Conservation (phyloP, 2,329 filamentous ascomycete genomes). For the Phialemoniopsis sp. region DNA sequence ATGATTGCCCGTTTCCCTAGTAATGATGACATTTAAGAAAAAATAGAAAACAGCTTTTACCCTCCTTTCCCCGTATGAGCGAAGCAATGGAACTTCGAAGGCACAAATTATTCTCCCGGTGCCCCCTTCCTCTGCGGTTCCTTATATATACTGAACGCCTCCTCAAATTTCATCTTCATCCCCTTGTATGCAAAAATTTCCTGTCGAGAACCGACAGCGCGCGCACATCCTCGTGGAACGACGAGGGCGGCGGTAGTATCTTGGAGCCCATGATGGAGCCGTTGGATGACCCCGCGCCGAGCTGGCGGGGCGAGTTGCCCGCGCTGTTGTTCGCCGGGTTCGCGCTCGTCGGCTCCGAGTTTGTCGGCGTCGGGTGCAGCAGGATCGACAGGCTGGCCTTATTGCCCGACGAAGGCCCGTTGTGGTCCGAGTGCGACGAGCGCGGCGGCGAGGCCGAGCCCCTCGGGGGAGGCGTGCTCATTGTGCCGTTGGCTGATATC, state of each 20-base stretch:
- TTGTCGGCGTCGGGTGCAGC: conserved; percentile 44
- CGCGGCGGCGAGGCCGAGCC: conserved; percentile 45
- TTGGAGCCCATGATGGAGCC: background rate
- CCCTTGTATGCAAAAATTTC: background rate
- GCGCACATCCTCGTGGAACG: conserved; percentile 16
- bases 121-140: no score
- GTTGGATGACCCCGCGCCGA: conserved; percentile 5
- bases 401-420: conserved; percentile 17
- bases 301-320: conserved; percentile 43
- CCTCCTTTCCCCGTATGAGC: no score
- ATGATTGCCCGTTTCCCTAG: no score
- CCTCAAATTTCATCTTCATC: background rate
- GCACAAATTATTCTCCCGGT: no score
- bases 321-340: conserved; percentile 37
- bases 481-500: conserved; percentile 24
- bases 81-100: no score
- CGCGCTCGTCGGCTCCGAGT: conserved; percentile 40
- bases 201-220: conserved; percentile 12
- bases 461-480: conserved; percentile 37
- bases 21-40: no score
- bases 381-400: conserved; percentile 42
- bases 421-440: conserved; percentile 28
- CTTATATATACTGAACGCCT: no score
- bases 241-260: conserved; percentile 5
- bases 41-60: background rate